These are phyloP conservation scores for Phylloporus arenicola DNA, from an alignment of 768 basidiomycete genomes.

Conservation along the genomic window DNA sequence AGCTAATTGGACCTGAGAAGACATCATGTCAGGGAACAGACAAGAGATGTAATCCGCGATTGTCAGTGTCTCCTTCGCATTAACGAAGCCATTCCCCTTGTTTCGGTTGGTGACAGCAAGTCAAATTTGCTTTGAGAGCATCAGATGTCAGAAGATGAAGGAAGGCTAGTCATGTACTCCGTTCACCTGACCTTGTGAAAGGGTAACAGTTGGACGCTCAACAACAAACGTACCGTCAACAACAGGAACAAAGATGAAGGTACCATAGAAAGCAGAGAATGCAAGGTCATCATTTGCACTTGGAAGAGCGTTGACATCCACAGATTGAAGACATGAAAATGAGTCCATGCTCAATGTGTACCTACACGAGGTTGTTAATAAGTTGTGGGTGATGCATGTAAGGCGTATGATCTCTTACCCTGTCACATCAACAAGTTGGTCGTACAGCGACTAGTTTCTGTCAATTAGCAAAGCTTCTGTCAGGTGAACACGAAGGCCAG, in stretches of 20 bases:
- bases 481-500: no score
- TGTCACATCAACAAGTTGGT: background rate
- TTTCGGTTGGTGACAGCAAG: conserved; percentile 33
- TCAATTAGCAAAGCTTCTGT: background rate
- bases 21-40: conserved; percentile 36
- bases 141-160: background rate
- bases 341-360: conserved; percentile 31
- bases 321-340: conserved; percentile 36
- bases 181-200: conserved; percentile 26
- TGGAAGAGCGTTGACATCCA: conserved; percentile 19
- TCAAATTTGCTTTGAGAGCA: conserved; percentile 27
- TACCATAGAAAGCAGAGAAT: conserved; percentile 25
- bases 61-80: conserved; percentile 21
- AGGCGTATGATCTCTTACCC: background rate
- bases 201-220: conserved; percentile 29
- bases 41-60: conserved; percentile 29
- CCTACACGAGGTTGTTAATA: conserved; percentile 15
- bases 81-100: conserved; percentile 37
- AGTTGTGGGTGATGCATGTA: background rate
- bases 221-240: conserved; percentile 33
- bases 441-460: background rate
- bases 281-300: conserved; percentile 25
- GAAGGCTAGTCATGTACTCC: conserved; percentile 26
- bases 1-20: conserved; percentile 21
- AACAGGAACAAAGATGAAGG: conserved; percentile 32